phyloP scores from a whole-genome alignment of 2,329 filamentous ascomycete genomes.

The Diaporthe australafricana region DNA sequence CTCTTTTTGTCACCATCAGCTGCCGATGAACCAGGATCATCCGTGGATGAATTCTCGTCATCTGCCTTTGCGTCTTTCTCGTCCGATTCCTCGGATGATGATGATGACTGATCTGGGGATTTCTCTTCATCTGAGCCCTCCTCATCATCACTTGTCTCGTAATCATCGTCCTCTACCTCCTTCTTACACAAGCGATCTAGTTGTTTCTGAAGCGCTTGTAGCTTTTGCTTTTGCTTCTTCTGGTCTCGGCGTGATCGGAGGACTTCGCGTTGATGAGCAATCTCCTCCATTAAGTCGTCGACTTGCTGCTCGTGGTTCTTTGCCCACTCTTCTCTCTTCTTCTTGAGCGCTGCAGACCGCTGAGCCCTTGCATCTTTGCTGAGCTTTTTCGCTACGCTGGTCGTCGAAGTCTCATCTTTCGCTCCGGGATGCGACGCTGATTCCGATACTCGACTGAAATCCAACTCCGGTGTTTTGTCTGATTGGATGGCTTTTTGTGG shows the following conservation, averaged over 20 bases:
- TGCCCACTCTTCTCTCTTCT: slow-evolving; percentile 12
- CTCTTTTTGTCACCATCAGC: neutral
- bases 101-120: neutral
- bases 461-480: neutral
- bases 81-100: neutral
- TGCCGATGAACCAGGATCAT: neutral
- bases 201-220: slow-evolving; percentile 14
- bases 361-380: slow-evolving; percentile 23
- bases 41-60: neutral
- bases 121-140: neutral
- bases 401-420: neutral
- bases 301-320: slow-evolving; percentile 16
- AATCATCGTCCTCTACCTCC: slow-evolving; percentile 21
- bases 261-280: slow-evolving; percentile 12
- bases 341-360: slow-evolving; percentile 9
- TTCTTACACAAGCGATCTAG: slow-evolving; percentile 22
- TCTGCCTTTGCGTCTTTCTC: neutral
- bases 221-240: slow-evolving; percentile 25
- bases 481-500: neutral
- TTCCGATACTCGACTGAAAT: slow-evolving; percentile 20
- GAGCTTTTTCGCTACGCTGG: neutral
- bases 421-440: neutral
- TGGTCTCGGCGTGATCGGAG: slow-evolving; percentile 28
- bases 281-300: slow-evolving; percentile 15
- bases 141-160: slow-evolving; percentile 21